phyloP scores from a whole-genome alignment of 2,329 filamentous ascomycete species.

The Phialophora macrospora region DNA sequence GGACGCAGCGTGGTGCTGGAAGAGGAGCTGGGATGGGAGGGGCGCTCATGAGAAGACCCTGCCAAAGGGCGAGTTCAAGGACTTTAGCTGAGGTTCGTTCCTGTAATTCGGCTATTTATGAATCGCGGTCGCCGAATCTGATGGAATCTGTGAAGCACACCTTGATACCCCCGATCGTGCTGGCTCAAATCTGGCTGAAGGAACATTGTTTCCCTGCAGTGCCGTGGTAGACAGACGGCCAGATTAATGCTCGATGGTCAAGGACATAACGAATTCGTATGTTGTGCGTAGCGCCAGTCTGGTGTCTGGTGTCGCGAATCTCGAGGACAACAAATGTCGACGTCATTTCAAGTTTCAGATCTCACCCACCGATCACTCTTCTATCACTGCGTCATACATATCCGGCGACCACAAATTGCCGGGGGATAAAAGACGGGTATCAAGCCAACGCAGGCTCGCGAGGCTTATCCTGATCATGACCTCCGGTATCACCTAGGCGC shows the following conservation, averaged over 20 bases:
- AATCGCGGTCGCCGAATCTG: not conserved
- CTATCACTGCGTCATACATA: conserved; percentile 15
- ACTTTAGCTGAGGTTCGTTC: conserved; percentile 27
- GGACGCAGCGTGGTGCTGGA: conserved; percentile 51
- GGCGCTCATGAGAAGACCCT: conserved; percentile 43
- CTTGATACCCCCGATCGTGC: too few species aligned
- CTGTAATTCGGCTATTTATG: not conserved
- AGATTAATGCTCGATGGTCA: too few species aligned
- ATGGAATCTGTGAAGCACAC: not conserved
- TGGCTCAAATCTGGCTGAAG: too few species aligned
- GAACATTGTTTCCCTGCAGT: too few species aligned
- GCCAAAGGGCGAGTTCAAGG: conserved; percentile 40
- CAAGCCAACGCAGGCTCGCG: not conserved
- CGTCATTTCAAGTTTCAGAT: conserved; percentile 8
- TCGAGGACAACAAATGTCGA: not conserved
- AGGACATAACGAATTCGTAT: too few species aligned
- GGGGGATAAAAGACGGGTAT: not conserved
- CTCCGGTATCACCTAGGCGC: not conserved
- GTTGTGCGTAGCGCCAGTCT: too few species aligned
- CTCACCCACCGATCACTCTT: not conserved
- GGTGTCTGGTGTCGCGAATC: too few species aligned
- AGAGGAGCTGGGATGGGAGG: conserved; percentile 36
- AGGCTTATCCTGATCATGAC: not conserved
- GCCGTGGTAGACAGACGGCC: too few species aligned
- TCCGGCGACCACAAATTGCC: not conserved